phyloP scores from a whole-genome alignment of 306 rosid species.

The Boehmeria nivea region DNA sequence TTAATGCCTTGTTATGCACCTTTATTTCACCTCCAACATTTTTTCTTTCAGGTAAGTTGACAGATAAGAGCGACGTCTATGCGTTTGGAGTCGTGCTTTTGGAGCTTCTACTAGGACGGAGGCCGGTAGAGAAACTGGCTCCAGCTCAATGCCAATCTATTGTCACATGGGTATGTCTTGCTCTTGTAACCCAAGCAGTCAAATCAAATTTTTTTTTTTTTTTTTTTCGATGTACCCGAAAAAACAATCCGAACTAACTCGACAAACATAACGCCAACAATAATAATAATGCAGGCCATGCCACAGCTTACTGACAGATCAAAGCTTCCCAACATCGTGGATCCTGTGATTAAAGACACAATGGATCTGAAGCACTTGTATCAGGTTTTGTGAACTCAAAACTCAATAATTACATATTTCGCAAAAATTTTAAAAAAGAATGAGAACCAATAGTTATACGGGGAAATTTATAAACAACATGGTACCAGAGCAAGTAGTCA shows the following conservation, averaged over 20 bases:
- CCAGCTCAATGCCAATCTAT: conserved; percentile 86
- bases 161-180: conserved; percentile 84
- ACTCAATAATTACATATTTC: neutral
- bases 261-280: conserved; percentile 10
- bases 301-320: conserved; percentile 91
- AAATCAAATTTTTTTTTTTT: neutral
- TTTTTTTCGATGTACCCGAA: conserved; percentile 4
- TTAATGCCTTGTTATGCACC: too few species aligned
- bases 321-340: conserved; percentile 77
- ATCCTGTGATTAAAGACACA: conserved; percentile 63
- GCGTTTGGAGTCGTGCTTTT: conserved; percentile 88
- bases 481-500: too few species aligned
- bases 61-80: conserved; percentile 93
- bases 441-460: too few species aligned
- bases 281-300: conserved; percentile 69
- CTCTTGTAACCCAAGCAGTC: conserved; percentile 5
- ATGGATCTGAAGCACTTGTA: conserved; percentile 86
- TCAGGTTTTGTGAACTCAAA: conserved; percentile 50
- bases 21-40: neutral
- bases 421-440: too few species aligned
- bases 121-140: conserved; percentile 80
- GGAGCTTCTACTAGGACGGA: conserved; percentile 78
- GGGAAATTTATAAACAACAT: too few species aligned
- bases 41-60: conserved; percentile 58
- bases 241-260: conserved; percentile 1